Percentiles rank a stretch among this genome's conserved stretches.
Conservation (phyloP, 768 basidiomycete species). For the Hygrophorus russula region DNA sequence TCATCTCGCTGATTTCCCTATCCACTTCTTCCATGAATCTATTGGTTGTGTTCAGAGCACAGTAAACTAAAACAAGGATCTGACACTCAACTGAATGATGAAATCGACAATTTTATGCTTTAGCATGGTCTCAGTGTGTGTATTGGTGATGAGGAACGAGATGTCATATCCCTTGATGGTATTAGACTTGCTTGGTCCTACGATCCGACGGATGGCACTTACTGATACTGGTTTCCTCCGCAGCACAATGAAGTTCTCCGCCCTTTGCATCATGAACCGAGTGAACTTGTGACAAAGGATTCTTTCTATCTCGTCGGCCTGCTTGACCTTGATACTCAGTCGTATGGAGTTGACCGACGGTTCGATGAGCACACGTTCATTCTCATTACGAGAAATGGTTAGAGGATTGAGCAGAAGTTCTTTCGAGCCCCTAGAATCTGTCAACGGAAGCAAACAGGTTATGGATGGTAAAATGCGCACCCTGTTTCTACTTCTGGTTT, state of each 20-base stretch:
- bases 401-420: conserved; percentile 93
- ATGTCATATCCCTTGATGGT: conserved; percentile 88
- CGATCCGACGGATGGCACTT: conserved; percentile 15
- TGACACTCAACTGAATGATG: conserved; percentile 77
- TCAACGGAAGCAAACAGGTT: neutral
- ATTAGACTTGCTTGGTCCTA: conserved; percentile 1
- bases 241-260: conserved; percentile 94
- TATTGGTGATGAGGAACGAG: conserved; percentile 95
- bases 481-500: conserved; percentile 89
- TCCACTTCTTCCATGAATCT: conserved; percentile 99
- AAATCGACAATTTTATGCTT: conserved; percentile 99
- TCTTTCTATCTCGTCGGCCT: conserved; percentile 96
- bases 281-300: conserved; percentile 98
- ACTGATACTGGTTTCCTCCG: conserved; percentile 89
- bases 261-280: conserved; percentile 97
- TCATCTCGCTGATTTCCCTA: conserved; percentile 99
- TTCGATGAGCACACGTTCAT: conserved; percentile 94
- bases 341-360: conserved; percentile 96
- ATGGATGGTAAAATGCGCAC: conserved; percentile 28
- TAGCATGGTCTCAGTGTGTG: conserved; percentile 95
- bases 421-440: conserved; percentile 58
- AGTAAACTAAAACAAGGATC: conserved; percentile 1
- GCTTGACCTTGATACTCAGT: conserved; percentile 96
- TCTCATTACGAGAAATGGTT: conserved; percentile 92
- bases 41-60: conserved; percentile 4